Percentiles rank a stretch among this genome's conserved stretches.
phyloP scores from a whole-genome alignment of 2,329 filamentous ascomycete species.

The Verticillium nubilum region DNA sequence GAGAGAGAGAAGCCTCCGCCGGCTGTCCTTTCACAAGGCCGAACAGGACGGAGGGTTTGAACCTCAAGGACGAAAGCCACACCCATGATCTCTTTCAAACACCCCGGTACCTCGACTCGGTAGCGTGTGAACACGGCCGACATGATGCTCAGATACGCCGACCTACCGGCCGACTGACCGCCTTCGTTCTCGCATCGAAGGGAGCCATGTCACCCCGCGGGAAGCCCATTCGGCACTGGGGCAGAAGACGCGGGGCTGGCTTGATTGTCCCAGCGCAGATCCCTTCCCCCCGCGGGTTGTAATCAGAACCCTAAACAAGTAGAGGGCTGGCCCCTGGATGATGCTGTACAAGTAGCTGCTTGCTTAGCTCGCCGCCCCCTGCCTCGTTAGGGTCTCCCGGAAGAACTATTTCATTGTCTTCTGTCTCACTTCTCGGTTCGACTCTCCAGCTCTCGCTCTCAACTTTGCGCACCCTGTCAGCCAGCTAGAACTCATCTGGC shows the following conservation, averaged over 20 bases:
- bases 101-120: neutral
- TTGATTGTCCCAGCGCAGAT: neutral
- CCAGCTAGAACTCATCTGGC: neutral
- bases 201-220: neutral
- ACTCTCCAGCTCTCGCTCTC: no score
- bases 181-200: neutral
- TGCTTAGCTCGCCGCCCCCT: neutral
- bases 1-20: neutral
- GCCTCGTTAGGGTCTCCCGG: no score
- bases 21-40: no score
- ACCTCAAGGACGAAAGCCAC: no score
- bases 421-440: no score
- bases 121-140: neutral
- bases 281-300: neutral
- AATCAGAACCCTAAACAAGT: neutral
- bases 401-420: no score
- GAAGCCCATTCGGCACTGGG: neutral
- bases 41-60: no score
- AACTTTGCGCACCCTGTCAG: no score
- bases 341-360: neutral
- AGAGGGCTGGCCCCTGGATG: neutral
- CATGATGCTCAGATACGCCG: neutral
- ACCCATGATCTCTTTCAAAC: neutral
- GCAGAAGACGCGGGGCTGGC: no score
- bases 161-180: neutral